A percentile compares a stretch with the other conserved stretches of the same genome.
These are phyloP conservation scores for Colletotrichum spinosum DNA, from an alignment of 2,329 filamentous ascomycete species.

Conservation along the genomic window DNA sequence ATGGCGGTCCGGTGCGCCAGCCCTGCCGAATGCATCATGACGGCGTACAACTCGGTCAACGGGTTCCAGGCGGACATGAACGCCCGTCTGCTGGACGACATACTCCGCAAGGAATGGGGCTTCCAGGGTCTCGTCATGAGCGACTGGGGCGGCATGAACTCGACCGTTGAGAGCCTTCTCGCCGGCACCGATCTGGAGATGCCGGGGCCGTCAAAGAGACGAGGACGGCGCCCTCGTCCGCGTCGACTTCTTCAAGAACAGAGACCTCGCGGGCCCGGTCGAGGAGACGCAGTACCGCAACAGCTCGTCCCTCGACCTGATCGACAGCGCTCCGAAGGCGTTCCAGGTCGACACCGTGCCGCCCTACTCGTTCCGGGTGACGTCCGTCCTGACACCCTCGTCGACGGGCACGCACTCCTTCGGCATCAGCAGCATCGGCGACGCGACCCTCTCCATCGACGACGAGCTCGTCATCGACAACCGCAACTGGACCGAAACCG, in stretches of 20 bases:
- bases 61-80: slow-evolving; percentile 37
- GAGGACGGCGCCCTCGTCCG: slow-evolving; percentile 44
- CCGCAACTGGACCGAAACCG: slow-evolving; percentile 37
- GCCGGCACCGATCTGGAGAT: slow-evolving; percentile 56
- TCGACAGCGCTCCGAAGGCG: slow-evolving; percentile 8
- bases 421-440: slow-evolving; percentile 56
- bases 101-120: slow-evolving; percentile 57
- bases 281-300: not conserved
- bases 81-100: slow-evolving; percentile 42
- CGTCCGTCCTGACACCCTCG: not conserved
- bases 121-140: slow-evolving; percentile 59
- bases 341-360: slow-evolving; percentile 9
- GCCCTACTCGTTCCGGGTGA: slow-evolving; percentile 1
- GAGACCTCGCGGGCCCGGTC: not conserved
- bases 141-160: slow-evolving; percentile 54
- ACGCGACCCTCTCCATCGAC: slow-evolving; percentile 72
- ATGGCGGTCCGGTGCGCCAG: slow-evolving; percentile 49
- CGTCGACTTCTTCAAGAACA: slow-evolving; percentile 5
- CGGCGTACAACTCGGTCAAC: slow-evolving; percentile 53
- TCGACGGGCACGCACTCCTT: slow-evolving; percentile 46
- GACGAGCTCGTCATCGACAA: slow-evolving; percentile 65
- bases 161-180: slow-evolving; percentile 41
- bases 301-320: no score
- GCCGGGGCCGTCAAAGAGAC: slow-evolving; percentile 55
- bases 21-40: slow-evolving; percentile 50